Base-by-base conservation (phyloP, 139 green algal genomes). In the Ulvella scutata region DNA sequence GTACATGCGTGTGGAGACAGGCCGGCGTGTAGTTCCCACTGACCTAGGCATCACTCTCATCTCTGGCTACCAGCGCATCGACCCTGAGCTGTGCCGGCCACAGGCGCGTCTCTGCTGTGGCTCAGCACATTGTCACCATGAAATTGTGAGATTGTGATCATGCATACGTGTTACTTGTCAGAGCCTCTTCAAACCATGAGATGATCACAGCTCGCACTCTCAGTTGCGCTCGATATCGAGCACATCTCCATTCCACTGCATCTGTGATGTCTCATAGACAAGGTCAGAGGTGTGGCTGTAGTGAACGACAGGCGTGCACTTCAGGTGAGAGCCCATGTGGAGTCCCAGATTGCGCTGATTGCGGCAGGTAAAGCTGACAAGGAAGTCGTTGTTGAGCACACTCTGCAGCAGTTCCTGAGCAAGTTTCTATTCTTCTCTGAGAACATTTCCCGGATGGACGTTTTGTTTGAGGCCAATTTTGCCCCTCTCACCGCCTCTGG, bases 391-490 rank as follows among this genome's bases (percentile, higher is more conserved):
- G 89, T 94, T 61, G 73, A 73, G 3, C 86, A 93, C 79, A 87
- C 85, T 6, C 72, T 93, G 72, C 73, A 86, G 36, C 82, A 89
- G 79, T 91, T 92, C 79, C 43, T 61, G 4, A 44, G 81, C 29
- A 95, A 94, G 79, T 95, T 94, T 77, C 38, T 81, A 13, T 90
- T 88, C 73, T 95, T 96, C 74, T 84, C 91, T 43, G 44, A 43
- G 1, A 79, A 74, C 23, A 93, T 97, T 28, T 59, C 78, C 2
- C 78, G 85, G n/a, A 96, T 97, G 91, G 92, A 97, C 61, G 36
- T 78, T 0, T 83, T 97, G 3, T 97, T 97, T 80, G 92, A 97
- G 80, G 90, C 90, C 2, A 82, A 74, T 60, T 97, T 97, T 82
- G 90, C 87, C 2, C 88, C 92, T 13, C 84, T 96, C 4, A 81